A percentile compares a stretch with the other conserved stretches of the same genome.
These are phyloP conservation scores for Solanum chiquidenum DNA, from an alignment of 257 asterid genomes.

Conservation along the genomic window DNA sequence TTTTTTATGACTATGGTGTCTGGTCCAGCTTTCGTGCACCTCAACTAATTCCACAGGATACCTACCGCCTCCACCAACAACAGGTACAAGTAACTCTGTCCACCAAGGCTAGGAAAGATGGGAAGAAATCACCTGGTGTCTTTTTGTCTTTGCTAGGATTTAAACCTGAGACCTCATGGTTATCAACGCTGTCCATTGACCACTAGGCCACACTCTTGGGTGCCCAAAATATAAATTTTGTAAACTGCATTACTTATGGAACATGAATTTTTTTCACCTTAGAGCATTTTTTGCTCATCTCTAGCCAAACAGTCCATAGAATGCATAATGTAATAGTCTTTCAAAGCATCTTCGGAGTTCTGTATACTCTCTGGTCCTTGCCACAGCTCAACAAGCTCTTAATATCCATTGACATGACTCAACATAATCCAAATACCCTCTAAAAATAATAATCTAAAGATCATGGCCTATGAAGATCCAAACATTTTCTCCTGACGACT, in stretches of 20 bases:
- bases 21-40: neutral
- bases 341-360: neutral
- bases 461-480: neutral
- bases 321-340: neutral
- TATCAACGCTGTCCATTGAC: neutral
- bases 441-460: neutral
- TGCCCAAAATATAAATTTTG: neutral
- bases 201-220: neutral
- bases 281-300: neutral
- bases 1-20: neutral
- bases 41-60: neutral
- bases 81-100: too few relatives aligned
- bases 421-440: neutral
- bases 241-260: neutral
- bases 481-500: neutral
- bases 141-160: too few relatives aligned
- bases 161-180: too few relatives aligned
- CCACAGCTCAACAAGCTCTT: neutral
- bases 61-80: neutral
- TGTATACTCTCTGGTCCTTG: neutral
- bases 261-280: neutral
- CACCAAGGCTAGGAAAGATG: too few relatives aligned
- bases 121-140: too few relatives aligned
- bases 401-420: neutral
- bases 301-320: neutral